Evolutionary conservation across 2,329 filamentous ascomycete genomes (phyloP).

Genomic region (Paecilomyces formosus): DNA sequence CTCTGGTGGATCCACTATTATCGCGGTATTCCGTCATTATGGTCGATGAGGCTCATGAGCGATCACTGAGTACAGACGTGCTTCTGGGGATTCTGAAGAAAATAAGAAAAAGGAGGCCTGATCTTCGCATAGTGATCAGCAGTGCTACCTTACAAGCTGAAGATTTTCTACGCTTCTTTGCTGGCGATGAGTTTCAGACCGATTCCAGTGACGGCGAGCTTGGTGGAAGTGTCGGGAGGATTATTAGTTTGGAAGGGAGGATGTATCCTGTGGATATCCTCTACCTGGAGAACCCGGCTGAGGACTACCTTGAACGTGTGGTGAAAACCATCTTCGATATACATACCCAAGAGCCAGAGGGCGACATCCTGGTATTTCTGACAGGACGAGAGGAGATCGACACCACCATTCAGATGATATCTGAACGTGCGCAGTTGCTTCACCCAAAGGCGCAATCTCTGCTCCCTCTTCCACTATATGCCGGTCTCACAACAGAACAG

Average conservation of each 20-base stretch:
- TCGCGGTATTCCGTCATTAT: constrained; percentile 93
- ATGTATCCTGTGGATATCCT: constrained; percentile 84
- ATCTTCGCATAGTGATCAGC: constrained; percentile 81
- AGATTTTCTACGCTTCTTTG: constrained; percentile 74
- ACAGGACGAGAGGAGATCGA: constrained; percentile 94
- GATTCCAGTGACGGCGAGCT: constrained; percentile 24
- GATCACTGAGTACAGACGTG: constrained; percentile 86
- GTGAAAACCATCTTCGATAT: constrained; percentile 82
- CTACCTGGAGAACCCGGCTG: constrained; percentile 67
- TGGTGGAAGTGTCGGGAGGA: constrained; percentile 47
- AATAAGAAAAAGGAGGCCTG: constrained; percentile 69
- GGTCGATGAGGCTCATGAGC: constrained; percentile 95
- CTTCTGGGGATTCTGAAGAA: constrained; percentile 87
- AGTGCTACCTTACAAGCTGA: constrained; percentile 91
- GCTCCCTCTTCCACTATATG: constrained; percentile 73
- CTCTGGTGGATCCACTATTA: constrained; percentile 82
- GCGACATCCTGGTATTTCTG: constrained; percentile 85
- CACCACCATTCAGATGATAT: constrained; percentile 66
- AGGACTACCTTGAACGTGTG: constrained; percentile 80
- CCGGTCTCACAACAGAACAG: constrained; percentile 79
- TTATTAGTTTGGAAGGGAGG: constrained; percentile 79
- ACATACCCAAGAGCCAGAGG: constrained; percentile 68
- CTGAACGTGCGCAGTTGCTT: constrained; percentile 61
- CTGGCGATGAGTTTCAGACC: constrained; percentile 34
- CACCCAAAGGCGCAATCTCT: constrained; percentile 53